phyloP scores from a whole-genome alignment of 768 basidiomycete genomes.

The Leucocoprinus sp. region DNA sequence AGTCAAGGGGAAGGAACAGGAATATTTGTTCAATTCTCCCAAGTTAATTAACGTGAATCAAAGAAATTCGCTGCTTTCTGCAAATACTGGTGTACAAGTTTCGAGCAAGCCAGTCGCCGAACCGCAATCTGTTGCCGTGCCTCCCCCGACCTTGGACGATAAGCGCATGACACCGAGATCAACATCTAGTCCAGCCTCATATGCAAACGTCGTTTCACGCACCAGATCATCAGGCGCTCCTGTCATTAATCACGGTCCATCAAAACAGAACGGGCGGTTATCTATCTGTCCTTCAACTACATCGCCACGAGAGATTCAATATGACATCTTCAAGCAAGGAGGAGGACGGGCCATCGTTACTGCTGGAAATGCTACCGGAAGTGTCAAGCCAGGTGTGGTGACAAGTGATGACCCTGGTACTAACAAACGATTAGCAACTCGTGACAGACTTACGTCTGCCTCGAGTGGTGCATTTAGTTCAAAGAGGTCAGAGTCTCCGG shows the following conservation, averaged over 20 bases:
- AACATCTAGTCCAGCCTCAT: conserved; percentile 4
- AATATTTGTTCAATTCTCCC: too few relatives aligned
- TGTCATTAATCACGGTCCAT: not conserved
- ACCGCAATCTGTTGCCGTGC: not conserved
- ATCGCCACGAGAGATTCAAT: conserved; percentile 51
- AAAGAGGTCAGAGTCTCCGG: conserved; percentile 6
- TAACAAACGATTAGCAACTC: not conserved
- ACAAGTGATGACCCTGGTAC: not conserved
- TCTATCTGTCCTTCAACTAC: conserved; percentile 24
- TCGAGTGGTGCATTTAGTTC: not conserved
- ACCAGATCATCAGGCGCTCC: not conserved
- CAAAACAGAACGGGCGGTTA: conserved; percentile 16
- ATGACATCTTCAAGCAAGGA: conserved; percentile 69
- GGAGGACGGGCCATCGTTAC: conserved; percentile 66
- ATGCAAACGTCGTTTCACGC: conserved; percentile 4
- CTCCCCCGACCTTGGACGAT: not conserved
- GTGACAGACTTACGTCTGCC: not conserved
- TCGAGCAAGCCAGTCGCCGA: not conserved
- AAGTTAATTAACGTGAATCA: conserved; percentile 30
- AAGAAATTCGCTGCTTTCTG: conserved; percentile 29
- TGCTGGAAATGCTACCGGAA: conserved; percentile 10
- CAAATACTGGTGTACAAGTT: conserved; percentile 2
- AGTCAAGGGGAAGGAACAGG: conserved; percentile 1
- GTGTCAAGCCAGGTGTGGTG: not conserved
- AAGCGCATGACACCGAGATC: not conserved